Base-by-base conservation (phyloP, 208 protist genomes). In the Leishmania mexicana region DNA sequence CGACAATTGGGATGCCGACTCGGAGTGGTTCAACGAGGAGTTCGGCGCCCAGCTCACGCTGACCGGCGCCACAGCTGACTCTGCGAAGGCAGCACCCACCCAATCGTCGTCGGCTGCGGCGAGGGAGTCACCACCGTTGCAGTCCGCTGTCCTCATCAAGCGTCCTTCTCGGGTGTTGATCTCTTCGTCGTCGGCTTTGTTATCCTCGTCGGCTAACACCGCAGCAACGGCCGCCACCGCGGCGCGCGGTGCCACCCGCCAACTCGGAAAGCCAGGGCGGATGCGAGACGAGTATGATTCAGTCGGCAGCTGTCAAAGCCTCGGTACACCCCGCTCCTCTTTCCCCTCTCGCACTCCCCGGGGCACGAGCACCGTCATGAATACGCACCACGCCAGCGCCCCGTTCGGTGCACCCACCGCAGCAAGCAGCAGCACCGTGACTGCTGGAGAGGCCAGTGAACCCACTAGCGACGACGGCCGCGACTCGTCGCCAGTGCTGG, bases 1-100 rank as follows among this genome's bases (percentile, higher is more conserved):
- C 2, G 76, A 74, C 6, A 76, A 70, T 40, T 95, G 91, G 91
- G 89, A 83, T 2, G 86, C 81, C 6, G 89, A 95, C 81, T 93
- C 91, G 54, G 83, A 88, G 81, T 95, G 91, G 91, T 95, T 95
- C 71, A 91, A 93, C 58, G 76, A 86, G 38, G 83, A 92, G 75
- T 93, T 95, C 57, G 87, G 83, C 28, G 60, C 79, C 13, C 84
- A 79, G 45, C 57, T 79, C 54, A 79, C 64, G 54, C 76, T 60
- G n/a, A 62, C 65, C 76, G n/a, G 75, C 10, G 51, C 51, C 47
- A 10, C 73, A 13, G 13, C 73, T 10, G 8, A 60, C 28, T 35
- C 24, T 35, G 10, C n/a, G 15, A 57, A 51, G 17, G 51, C 49
- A 31, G n/a, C 21, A 42, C 15, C 71, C 71, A 57, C 19, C 38